These are phyloP conservation scores for Anthracocystis panici-leucophaei DNA, from an alignment of 1,284 basidiomycete species.

Conservation along the genomic window DNA sequence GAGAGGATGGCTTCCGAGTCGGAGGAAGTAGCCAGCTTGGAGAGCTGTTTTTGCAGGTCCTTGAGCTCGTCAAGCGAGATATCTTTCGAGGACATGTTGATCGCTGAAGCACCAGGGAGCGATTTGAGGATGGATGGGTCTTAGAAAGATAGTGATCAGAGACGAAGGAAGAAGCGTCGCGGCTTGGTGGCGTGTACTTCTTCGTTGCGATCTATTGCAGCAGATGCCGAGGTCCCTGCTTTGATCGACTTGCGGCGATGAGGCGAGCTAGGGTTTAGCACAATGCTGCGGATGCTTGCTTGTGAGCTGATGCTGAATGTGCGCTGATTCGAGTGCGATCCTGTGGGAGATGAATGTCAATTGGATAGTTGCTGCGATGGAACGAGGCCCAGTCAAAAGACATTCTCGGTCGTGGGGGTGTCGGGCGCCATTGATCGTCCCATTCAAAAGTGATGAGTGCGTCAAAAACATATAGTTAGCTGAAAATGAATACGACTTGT, in stretches of 20 bases:
- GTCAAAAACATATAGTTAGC: no score
- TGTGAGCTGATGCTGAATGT: neutral
- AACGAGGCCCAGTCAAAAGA: neutral
- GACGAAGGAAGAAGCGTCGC: neutral
- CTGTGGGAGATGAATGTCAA: constrained; percentile 7
- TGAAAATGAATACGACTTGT: constrained; percentile 31
- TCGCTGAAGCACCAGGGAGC: neutral
- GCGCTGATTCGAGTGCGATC: neutral
- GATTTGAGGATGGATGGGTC: neutral
- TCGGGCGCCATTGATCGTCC: constrained; percentile 9
- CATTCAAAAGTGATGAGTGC: constrained; percentile 5
- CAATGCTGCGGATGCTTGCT: neutral
- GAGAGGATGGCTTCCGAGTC: constrained; percentile 77
- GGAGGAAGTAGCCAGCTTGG: constrained; percentile 45
- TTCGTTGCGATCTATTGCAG: neutral
- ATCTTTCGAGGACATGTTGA: constrained; percentile 25
- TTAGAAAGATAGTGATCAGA: neutral
- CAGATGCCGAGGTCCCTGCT: neutral
- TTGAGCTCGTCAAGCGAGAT: constrained; percentile 54
- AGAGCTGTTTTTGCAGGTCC: constrained; percentile 56
- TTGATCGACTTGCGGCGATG: neutral
- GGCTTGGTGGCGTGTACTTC: constrained; percentile 8
- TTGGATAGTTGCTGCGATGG: neutral
- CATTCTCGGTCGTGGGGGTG: constrained; percentile 4
- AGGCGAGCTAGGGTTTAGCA: neutral